These are phyloP conservation scores for Talaromyces atroroseus DNA, from an alignment of 2,329 filamentous ascomycete species.

Conservation along the genomic window DNA sequence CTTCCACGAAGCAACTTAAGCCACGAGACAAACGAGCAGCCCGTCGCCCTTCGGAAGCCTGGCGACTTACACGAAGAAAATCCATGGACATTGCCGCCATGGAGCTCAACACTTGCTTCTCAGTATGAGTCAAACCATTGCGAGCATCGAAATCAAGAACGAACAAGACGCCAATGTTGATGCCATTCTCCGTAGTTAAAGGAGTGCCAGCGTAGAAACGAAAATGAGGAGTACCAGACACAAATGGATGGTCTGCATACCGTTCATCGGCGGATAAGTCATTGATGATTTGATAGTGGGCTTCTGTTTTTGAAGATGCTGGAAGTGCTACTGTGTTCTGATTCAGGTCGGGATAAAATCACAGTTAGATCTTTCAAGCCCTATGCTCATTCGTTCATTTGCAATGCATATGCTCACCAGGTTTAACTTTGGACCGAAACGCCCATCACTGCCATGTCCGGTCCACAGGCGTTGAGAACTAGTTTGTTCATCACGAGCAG, in stretches of 20 bases:
- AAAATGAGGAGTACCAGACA: slow-evolving; percentile 29
- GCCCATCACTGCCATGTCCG: slow-evolving; percentile 29
- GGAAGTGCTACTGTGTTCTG: slow-evolving; percentile 33
- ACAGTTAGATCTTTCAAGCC: slow-evolving; percentile 9
- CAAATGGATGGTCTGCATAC: slow-evolving; percentile 34
- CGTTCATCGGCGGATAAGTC: slow-evolving; percentile 36
- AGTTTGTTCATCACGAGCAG: slow-evolving; percentile 35
- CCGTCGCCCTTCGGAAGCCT: slow-evolving; percentile 49
- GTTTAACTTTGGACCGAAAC: slow-evolving; percentile 27
- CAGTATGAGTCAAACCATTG: slow-evolving; percentile 35
- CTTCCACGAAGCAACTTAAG: slow-evolving; percentile 51
- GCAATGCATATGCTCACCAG: slow-evolving; percentile 21
- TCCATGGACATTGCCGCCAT: slow-evolving; percentile 54
- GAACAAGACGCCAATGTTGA: slow-evolving; percentile 56
- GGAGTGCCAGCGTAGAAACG: slow-evolving; percentile 57
- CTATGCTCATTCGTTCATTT: background rate
- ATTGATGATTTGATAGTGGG: slow-evolving; percentile 30
- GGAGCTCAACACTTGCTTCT: slow-evolving; percentile 50
- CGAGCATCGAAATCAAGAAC: slow-evolving; percentile 56
- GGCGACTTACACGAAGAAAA: slow-evolving; percentile 54
- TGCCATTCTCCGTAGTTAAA: slow-evolving; percentile 52
- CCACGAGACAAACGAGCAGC: slow-evolving; percentile 51
- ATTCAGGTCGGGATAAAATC: background rate
- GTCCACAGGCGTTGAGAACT: slow-evolving; percentile 26
- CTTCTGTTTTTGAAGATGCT: slow-evolving; percentile 21